Evolutionary conservation across 768 basidiomycete species (phyloP), one percentile per base, ranked within the genome.

Genomic region (Cystofilobasidium bisporidii): DNA sequence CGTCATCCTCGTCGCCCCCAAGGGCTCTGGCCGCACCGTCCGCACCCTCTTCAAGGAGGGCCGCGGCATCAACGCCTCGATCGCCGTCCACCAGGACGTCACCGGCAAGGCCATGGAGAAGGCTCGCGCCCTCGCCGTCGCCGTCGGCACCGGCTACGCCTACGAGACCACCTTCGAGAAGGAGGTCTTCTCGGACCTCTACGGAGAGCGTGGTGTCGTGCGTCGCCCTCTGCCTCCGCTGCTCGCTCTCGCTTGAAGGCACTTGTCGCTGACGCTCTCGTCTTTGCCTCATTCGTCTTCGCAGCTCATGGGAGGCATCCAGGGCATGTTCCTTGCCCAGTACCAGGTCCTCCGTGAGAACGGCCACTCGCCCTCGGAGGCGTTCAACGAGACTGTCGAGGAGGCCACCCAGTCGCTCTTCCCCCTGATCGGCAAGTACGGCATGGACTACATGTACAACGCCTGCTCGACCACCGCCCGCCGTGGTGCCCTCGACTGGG

Each of bases 21-120:
- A 99, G 81, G 96, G 96, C 63, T 98, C 96, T 58, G 96, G 96
- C 71, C 86, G 93, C 72, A 99, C 96, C 71, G 94, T 99, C 79
- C 93, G 96, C 75, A 96, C 94, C 56, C 89, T 99, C 73, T 98
- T 98, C 86, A 96, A 97, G 81, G 96, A 99, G 84, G 96, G 96
- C 70, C 89, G 94, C 74, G 96, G 92, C 59, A 96, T 94, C 82
- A 96, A 94, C 82, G 45, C 64, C 41, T 70, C 64, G 48, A 53
- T 70, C 48, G 69, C 64, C 59, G 69, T 65, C 53, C 61, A 33
- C 50, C 64, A 70, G 67, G 67, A 99, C 74, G 93, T 97, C 70
- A 91, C 92, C 61, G 96, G 96, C 75, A 87, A 97, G 79, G 96
- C 96, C 71, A 87, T 87, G 81, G 96, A 99, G 81, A 94, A 89